phyloP scores from a whole-genome alignment of 352 stramenopile species.

The Elongisporangium anandrum region DNA sequence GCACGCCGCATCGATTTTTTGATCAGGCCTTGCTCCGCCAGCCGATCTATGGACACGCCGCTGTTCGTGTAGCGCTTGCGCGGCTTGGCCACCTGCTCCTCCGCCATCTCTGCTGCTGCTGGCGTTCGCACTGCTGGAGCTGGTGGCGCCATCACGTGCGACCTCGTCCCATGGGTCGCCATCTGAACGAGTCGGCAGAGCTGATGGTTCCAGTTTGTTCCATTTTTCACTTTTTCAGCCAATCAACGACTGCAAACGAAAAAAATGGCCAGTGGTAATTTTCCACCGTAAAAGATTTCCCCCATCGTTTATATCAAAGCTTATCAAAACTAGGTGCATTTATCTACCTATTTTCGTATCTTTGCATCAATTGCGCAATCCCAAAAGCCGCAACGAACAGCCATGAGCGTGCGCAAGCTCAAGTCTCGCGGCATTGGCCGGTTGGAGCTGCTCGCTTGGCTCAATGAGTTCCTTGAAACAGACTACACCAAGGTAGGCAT shows the following conservation, averaged over 20 bases:
- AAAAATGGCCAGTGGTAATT: neutral
- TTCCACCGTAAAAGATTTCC: neutral
- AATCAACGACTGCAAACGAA: neutral
- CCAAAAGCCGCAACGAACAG: neutral
- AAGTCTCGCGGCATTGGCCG: constrained; percentile 72
- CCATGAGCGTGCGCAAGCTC: constrained; percentile 73
- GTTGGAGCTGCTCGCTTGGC: constrained; percentile 71
- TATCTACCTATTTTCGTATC: neutral
- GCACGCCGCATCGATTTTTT: neutral
- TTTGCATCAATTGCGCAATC: neutral
- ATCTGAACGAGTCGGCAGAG: neutral
- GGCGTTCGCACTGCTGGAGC: neutral
- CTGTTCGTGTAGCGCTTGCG: neutral
- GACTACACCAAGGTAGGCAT: constrained; percentile 71
- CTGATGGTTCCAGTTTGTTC: neutral
- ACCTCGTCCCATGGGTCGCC: neutral
- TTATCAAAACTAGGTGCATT: too few relatives aligned
- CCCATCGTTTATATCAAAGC: neutral
- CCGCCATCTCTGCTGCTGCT: neutral
- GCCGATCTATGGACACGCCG: neutral
- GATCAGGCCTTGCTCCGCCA: neutral
- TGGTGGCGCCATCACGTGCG: neutral
- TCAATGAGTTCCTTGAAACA: constrained; percentile 79
- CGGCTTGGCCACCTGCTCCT: neutral
- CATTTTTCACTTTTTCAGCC: neutral